Conservation (phyloP, 495 filamentous ascomycete genomes). For the Opeltia flavorubescens region DNA sequence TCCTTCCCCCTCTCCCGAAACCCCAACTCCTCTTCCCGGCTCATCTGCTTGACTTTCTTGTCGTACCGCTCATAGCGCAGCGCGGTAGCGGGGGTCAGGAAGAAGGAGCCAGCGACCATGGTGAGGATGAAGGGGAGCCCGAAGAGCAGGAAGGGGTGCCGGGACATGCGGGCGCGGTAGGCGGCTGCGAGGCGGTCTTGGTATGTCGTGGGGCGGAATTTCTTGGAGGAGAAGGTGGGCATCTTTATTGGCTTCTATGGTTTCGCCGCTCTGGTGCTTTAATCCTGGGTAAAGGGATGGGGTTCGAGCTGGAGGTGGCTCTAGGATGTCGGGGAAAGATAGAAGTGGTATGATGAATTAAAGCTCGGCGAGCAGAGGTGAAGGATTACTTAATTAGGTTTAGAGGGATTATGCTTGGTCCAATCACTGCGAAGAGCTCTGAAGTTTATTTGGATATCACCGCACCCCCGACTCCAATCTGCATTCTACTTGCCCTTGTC, state of each 20-base stretch:
- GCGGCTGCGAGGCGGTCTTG: conserved; percentile 52
- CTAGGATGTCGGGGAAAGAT: too few relatives aligned
- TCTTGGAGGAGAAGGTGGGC: conserved; percentile 60
- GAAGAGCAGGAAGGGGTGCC: conserved; percentile 84
- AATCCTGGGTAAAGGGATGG: neutral
- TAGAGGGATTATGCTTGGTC: too few relatives aligned
- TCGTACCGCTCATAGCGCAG: conserved; percentile 89
- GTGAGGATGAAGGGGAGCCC: conserved; percentile 86
- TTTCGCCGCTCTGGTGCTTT: too few relatives aligned
- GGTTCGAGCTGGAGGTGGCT: too few relatives aligned
- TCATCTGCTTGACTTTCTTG: conserved; percentile 66
- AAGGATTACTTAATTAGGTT: too few relatives aligned
- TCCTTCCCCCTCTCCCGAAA: conserved; percentile 38
- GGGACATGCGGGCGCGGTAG: conserved; percentile 56
- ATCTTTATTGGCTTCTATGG: too few relatives aligned
- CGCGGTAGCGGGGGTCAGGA: conserved; percentile 84
- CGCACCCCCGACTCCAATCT: too few relatives aligned
- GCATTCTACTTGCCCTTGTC: too few relatives aligned
- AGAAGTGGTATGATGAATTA: too few relatives aligned
- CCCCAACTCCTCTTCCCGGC: conserved; percentile 71
- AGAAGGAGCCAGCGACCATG: conserved; percentile 90
- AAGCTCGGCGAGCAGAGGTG: too few relatives aligned
- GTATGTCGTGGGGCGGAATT: conserved; percentile 46
- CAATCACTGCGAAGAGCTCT: too few relatives aligned
- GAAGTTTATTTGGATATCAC: too few relatives aligned